phyloP scores from a whole-genome alignment of 768 basidiomycete genomes.

The Calocera cornea region DNA sequence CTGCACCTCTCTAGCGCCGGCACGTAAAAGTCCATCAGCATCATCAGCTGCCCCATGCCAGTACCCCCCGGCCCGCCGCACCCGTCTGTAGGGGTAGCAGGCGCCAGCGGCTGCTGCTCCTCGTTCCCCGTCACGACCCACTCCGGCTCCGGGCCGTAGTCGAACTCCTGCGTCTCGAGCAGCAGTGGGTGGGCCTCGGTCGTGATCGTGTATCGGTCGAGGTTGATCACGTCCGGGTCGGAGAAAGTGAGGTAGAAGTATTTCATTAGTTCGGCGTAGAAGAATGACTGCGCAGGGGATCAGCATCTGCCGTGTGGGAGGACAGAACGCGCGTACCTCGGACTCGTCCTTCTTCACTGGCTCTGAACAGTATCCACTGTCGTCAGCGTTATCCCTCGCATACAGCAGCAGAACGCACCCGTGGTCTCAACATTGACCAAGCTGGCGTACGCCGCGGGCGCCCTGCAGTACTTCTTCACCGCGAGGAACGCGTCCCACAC shows the following conservation, averaged over 20 bases:
- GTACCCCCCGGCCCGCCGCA: not conserved
- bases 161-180: not conserved
- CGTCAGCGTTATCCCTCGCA: too few species aligned
- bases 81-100: not conserved
- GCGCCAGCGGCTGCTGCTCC: not conserved
- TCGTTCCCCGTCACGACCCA: not conserved
- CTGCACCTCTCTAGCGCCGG: not conserved
- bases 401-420: too few species aligned
- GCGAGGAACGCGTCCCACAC: not conserved
- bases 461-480: not conserved
- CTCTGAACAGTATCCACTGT: too few species aligned
- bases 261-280: conserved; percentile 6
- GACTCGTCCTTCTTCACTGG: not conserved
- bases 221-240: conserved; percentile 4
- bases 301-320: not conserved
- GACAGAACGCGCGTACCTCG: not conserved
- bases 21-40: conserved; percentile 3
- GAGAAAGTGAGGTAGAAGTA: conserved; percentile 6
- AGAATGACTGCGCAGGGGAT: not conserved
- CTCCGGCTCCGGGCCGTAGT: not conserved
- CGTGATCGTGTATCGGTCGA: conserved; percentile 30
- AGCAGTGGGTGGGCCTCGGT: conserved; percentile 56
- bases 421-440: not conserved
- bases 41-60: not conserved
- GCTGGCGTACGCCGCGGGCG: not conserved